Base-by-base conservation (phyloP, 2,329 filamentous ascomycete genomes). In the Cyclaneusma minus region DNA sequence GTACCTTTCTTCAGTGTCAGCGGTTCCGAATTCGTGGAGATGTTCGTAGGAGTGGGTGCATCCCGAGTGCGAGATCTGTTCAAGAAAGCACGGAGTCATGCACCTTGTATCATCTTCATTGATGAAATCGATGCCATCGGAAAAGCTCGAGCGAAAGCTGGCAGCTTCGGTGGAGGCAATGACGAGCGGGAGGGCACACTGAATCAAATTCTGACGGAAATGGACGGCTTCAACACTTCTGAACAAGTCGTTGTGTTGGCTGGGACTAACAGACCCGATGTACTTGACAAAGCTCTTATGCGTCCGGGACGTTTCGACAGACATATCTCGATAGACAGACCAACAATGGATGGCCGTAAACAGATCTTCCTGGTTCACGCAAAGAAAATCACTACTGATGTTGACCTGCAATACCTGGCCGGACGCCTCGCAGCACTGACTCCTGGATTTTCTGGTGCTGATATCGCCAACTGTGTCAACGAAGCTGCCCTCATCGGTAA, bases 111-210 rank as follows among this genome's bases (percentile, higher is more conserved):
- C 54, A 91, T 98, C 53, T 98, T 98, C 61, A 95, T 98, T 39
- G 89, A 98, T 48, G 89, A 98, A 55, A 98, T 98, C 42, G 89
- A 98, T 50, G 89, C 89, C 31, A 94, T 98, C 43, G 89, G 89
- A 41, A 83, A 85, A 49, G 80, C 87, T 29, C 72, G 89, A 56
- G 64, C 75, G 13, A 91, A 93, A 48, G 70, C 76, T 18, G 78
- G 76, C 37, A 56, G 58, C 8, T 82, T 82, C 31, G 78, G 79
- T 20, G 85, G 87, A 36, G 89, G 89, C 34, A 95, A 95, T 46
- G 89, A 98, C 47, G 89, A 98, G 58, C 78, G 89, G 34, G 89
- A 98, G 56, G 82, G 81, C 24, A 98, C 89, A 0, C 72, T 98
- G 15, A 98, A 98, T 55, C 89, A 98, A 56, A 95, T 98, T 34